Evolutionary conservation across 108 stramenopile genomes (phyloP).

Genomic region (Mayamaea pseudoterrestris): DNA sequence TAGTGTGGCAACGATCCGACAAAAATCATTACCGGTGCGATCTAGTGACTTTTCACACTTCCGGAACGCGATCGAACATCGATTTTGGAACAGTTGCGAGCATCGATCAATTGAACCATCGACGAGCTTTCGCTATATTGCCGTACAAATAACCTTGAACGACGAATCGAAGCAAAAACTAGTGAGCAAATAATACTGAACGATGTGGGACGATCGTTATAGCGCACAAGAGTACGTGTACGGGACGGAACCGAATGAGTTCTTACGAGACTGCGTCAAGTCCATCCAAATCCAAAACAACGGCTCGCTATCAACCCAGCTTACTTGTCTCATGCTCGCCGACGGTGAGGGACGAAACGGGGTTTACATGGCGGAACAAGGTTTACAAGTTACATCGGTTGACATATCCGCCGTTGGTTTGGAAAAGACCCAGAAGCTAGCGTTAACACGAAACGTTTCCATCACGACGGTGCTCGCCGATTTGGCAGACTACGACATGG

Average conservation of each 20-base stretch:
- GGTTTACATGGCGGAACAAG: constrained; percentile 27
- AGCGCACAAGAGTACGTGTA: constrained; percentile 20
- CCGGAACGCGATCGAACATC: too few relatives aligned
- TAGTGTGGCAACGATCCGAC: too few relatives aligned
- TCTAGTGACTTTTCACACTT: too few relatives aligned
- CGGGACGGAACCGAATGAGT: constrained; percentile 42
- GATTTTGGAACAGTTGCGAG: too few relatives aligned
- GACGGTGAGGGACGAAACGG: constrained; percentile 49
- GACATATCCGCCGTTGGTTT: constrained; percentile 29
- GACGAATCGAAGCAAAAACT: too few relatives aligned
- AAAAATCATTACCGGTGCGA: too few relatives aligned
- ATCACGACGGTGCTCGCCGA: constrained; percentile 22
- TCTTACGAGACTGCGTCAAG: constrained; percentile 10
- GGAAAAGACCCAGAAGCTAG: constrained; percentile 26
- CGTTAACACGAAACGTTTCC: constrained; percentile 13
- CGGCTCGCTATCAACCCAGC: too few relatives aligned
- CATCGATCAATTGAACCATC: too few relatives aligned
- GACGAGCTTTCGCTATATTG: too few relatives aligned
- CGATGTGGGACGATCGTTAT: constrained; percentile 41
- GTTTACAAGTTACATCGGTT: constrained; percentile 24
- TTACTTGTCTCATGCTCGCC: constrained; percentile 30
- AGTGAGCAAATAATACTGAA: too few relatives aligned
- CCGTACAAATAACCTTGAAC: too few relatives aligned
- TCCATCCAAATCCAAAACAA: constrained; percentile 4
- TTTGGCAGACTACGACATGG: constrained; percentile 27